These are phyloP conservation scores for Yamagishiella unicocca DNA, from an alignment of 139 green algal species.

Conservation along the genomic window DNA sequence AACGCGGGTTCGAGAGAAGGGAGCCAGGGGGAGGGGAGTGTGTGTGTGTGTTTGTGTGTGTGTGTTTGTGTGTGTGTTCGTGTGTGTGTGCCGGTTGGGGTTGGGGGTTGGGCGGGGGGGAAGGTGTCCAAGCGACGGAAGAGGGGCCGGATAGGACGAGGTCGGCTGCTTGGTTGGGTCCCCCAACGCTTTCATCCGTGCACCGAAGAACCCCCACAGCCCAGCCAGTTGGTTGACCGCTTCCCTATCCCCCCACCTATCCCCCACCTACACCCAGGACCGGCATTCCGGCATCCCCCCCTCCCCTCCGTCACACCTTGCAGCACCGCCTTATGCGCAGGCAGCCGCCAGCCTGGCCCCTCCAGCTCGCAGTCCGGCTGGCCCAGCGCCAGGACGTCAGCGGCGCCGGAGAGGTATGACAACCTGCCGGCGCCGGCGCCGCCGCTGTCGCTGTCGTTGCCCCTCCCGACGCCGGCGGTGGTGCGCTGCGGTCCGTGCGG, in stretches of 20 bases:
- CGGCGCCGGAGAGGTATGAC: neutral
- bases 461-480: neutral
- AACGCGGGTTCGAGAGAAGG: neutral
- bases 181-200: no score
- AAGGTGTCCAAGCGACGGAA: neutral
- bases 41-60: no score
- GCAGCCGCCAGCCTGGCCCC: slow-evolving; percentile 52
- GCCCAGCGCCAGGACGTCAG: slow-evolving; percentile 50
- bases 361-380: slow-evolving; percentile 56
- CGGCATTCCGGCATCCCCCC: neutral
- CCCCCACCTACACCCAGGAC: neutral
- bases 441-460: neutral
- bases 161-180: no score
- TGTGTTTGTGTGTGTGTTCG: no score
- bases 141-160: no score
- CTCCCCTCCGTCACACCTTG: slow-evolving; percentile 12
- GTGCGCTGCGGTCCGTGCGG: no score
- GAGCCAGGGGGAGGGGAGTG: no score
- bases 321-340: slow-evolving; percentile 33
- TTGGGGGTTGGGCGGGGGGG: neutral
- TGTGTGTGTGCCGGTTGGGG: no score
- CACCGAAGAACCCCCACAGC: no score
- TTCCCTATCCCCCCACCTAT: neutral
- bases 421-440: neutral
- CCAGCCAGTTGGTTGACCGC: no score